These are phyloP conservation scores for Eucalyptus curtisii DNA, from an alignment of 345 rosid genomes.

Conservation along the genomic window DNA sequence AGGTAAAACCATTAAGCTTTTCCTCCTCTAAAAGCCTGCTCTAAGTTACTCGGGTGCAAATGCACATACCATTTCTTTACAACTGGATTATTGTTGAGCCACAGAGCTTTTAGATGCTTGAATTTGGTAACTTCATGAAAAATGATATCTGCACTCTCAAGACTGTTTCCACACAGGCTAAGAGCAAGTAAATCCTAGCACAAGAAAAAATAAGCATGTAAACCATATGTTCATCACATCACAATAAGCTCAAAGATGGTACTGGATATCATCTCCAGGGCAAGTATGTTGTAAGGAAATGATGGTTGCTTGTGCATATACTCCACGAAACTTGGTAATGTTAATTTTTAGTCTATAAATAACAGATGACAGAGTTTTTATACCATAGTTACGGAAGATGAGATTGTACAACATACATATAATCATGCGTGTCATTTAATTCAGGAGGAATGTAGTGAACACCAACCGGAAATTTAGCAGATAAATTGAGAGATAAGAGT, in stretches of 20 bases:
- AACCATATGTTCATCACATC: neutral
- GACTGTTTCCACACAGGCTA: slow-evolving; percentile 70
- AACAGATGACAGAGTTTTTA: neutral
- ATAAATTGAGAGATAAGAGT: slow-evolving; percentile 44
- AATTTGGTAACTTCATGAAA: slow-evolving; percentile 54
- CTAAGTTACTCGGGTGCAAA: neutral
- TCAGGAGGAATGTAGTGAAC: neutral
- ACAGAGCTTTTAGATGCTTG: slow-evolving; percentile 61
- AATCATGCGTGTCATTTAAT: neutral
- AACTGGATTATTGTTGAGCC: slow-evolving; percentile 82
- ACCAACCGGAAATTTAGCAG: slow-evolving; percentile 53
- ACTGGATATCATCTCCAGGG: neutral
- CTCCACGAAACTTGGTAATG: neutral
- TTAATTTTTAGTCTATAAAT: neutral
- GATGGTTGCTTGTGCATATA: neutral
- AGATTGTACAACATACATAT: neutral
- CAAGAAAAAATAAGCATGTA: neutral
- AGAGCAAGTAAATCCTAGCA: slow-evolving; percentile 70
- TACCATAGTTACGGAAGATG: neutral
- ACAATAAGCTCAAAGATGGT: neutral
- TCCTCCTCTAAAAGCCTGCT: neutral
- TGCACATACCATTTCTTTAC: slow-evolving; percentile 34
- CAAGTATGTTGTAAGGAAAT: neutral
- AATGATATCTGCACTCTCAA: slow-evolving; percentile 34
- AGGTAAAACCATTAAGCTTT: slow-evolving; percentile 2